These are phyloP conservation scores for Monosporascus cannonballus DNA, from an alignment of 2,329 filamentous ascomycete species.

Conservation along the genomic window DNA sequence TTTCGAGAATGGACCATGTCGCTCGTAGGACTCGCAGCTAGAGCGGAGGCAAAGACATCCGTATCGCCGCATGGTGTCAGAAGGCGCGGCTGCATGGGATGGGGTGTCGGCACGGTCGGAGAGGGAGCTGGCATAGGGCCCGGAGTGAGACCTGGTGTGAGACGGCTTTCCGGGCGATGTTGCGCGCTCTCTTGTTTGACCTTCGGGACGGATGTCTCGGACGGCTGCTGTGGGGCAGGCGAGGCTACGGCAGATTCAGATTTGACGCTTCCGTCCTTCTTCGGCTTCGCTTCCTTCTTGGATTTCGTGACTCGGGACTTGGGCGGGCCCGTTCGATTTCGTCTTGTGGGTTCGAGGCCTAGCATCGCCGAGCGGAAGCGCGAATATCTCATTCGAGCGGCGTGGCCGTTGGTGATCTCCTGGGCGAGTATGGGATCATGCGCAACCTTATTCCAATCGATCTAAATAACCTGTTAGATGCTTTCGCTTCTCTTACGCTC, in stretches of 20 bases:
- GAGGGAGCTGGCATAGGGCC: conserved; percentile 23
- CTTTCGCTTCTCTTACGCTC: neutral
- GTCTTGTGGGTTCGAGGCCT: conserved; percentile 41
- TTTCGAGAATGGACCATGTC: conserved; percentile 25
- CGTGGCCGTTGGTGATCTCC: conserved; percentile 54
- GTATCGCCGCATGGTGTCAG: conserved; percentile 50
- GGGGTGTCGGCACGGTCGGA: conserved; percentile 20
- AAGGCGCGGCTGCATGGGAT: conserved; percentile 29
- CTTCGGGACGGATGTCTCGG: conserved; percentile 16
- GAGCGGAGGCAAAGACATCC: conserved; percentile 30
- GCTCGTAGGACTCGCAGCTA: conserved; percentile 26
- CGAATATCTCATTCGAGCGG: conserved; percentile 54
- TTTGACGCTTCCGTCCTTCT: conserved; percentile 34
- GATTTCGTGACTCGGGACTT: conserved; percentile 42
- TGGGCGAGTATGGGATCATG: conserved; percentile 46
- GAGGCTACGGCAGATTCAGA: conserved; percentile 25
- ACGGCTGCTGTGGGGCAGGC: conserved; percentile 13
- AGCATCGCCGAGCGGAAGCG: conserved; percentile 44
- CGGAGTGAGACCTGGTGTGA: conserved; percentile 19
- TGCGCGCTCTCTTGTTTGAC: conserved; percentile 35
- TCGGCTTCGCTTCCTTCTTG: conserved; percentile 32
- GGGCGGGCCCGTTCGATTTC: conserved; percentile 32
- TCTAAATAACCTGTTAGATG: conserved; percentile 32
- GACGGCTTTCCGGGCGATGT: conserved; percentile 21
- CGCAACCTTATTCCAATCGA: conserved; percentile 55